Evolutionary conservation across 257 asterid species (phyloP).

Genomic region (Coffea canephora): DNA sequence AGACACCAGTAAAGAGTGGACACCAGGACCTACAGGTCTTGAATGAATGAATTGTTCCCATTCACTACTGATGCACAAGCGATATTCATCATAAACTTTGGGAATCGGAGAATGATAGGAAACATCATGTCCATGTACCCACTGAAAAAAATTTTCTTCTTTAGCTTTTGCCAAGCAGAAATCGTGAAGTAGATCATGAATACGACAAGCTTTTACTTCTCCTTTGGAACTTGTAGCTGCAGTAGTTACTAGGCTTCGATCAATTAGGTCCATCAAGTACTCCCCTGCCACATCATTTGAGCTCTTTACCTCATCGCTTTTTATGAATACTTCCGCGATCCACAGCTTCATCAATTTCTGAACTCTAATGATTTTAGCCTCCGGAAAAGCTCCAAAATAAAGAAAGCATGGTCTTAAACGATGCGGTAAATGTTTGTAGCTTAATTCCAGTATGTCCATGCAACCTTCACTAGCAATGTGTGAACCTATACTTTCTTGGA

Average conservation of each 20-base stretch:
- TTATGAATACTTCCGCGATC: slow-evolving; percentile 22
- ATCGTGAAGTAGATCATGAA: slow-evolving; percentile 1
- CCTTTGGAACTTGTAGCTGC: background rate
- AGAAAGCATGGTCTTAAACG: slow-evolving; percentile 23
- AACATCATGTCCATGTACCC: background rate
- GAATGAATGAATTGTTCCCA: background rate
- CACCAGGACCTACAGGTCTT: background rate
- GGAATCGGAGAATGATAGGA: background rate
- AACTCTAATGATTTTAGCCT: slow-evolving; percentile 5
- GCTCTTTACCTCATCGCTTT: background rate
- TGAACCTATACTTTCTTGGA: background rate
- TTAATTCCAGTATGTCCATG: slow-evolving; percentile 14
- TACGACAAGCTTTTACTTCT: background rate
- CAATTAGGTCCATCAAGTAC: slow-evolving; percentile 2
- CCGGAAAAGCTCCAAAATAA: slow-evolving; percentile 22
- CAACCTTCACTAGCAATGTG: background rate
- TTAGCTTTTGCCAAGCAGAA: slow-evolving; percentile 6
- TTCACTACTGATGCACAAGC: background rate
- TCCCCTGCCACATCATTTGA: slow-evolving; percentile 7
- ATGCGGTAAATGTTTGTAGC: slow-evolving; percentile 19
- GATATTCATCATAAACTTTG: background rate
- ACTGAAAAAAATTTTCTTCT: background rate
- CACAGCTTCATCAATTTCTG: slow-evolving; percentile 19
- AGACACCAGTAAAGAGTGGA: slow-evolving; percentile 7
- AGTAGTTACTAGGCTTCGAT: background rate